Conservation (phyloP, 2,329 filamentous ascomycete species). For the Lachnellula cervina region DNA sequence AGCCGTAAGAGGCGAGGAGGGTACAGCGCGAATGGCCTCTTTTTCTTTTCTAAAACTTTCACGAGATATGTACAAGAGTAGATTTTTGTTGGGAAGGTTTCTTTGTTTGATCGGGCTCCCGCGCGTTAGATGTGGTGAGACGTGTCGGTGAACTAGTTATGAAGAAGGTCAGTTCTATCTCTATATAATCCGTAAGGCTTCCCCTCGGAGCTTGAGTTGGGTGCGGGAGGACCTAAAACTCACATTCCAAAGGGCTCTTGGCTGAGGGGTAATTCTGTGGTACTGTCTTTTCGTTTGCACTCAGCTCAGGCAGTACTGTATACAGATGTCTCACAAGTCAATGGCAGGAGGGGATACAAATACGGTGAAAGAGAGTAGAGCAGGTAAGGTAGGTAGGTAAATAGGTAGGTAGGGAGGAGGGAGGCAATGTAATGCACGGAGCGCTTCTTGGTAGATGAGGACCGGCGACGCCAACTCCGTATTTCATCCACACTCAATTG, state of each 20-base stretch:
- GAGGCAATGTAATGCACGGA: slow-evolving; percentile 16
- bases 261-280: slow-evolving; percentile 17
- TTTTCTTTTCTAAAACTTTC: not conserved
- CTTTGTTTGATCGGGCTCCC: slow-evolving; percentile 21
- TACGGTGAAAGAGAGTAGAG: slow-evolving; percentile 10
- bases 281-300: not conserved
- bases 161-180: slow-evolving; percentile 8
- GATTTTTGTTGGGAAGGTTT: not conserved
- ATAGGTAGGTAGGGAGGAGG: no score
- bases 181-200: slow-evolving; percentile 3
- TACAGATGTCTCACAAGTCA: no score
- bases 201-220: slow-evolving; percentile 1
- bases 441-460: slow-evolving; percentile 16
- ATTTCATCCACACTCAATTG: slow-evolving; percentile 6
- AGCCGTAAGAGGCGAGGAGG: slow-evolving; percentile 1
- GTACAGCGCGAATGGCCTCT: not conserved
- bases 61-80: slow-evolving; percentile 2
- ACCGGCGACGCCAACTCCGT: slow-evolving; percentile 11
- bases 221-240: not conserved
- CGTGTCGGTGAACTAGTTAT: slow-evolving; percentile 14
- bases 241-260: slow-evolving; percentile 4
- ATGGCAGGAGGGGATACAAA: slow-evolving; percentile 5
- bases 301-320: not conserved
- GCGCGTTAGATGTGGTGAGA: slow-evolving; percentile 14
- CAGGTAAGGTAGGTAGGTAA: no score